Evolutionary conservation across 805 yeast species (phyloP).

Genomic region (Millerozyma acaciae): DNA sequence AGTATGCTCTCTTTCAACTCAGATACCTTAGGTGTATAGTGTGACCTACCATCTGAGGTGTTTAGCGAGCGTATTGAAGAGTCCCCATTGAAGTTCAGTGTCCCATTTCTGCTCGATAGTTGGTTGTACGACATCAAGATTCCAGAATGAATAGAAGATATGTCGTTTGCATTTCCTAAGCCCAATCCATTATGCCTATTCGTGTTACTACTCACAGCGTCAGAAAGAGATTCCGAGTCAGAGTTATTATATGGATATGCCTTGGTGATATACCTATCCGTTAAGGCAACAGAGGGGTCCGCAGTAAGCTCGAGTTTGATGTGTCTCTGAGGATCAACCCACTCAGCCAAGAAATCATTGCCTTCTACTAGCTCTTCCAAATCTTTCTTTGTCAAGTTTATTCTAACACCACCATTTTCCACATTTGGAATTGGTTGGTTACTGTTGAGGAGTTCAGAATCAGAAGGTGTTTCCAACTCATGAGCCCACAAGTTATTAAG

Average conservation of each 20-base stretch:
- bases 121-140: conserved; percentile 14
- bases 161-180: conserved; percentile 39
- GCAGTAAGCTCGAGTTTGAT: conserved; percentile 10
- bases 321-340: conserved; percentile 31
- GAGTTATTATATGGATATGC: background rate
- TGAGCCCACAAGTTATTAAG: conserved; percentile 24
- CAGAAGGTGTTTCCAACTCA: conserved; percentile 13
- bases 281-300: background rate
- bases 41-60: conserved; percentile 12
- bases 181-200: conserved; percentile 16
- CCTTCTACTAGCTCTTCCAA: conserved; percentile 25
- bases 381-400: conserved; percentile 14
- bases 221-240: background rate
- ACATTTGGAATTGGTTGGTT: conserved; percentile 3
- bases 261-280: conserved; percentile 4
- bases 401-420: conserved; percentile 7
- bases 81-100: conserved; percentile 8
- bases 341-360: conserved; percentile 21
- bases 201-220: background rate
- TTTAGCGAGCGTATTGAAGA: conserved; percentile 10
- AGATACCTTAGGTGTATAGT: conserved; percentile 28
- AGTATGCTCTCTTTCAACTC: conserved; percentile 32
- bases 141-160: conserved; percentile 39
- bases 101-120: conserved; percentile 7
- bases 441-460: conserved; percentile 4